These are phyloP conservation scores for Immersiella caudata DNA, from an alignment of 495 filamentous ascomycete genomes.

Conservation along the genomic window DNA sequence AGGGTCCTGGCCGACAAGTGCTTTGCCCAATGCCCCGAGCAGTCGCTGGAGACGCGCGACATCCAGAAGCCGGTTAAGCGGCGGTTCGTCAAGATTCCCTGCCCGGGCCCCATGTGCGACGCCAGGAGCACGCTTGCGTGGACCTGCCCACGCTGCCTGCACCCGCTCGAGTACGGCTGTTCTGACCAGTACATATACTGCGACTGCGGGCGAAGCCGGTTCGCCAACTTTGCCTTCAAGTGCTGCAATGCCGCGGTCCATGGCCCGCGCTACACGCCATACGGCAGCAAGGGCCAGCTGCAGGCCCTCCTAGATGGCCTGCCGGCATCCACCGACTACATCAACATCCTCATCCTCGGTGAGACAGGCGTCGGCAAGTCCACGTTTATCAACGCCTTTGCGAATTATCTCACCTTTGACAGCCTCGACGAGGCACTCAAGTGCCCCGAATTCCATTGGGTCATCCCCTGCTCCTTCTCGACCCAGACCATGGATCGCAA, in stretches of 20 bases:
- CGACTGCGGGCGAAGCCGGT: slow-evolving; percentile 39
- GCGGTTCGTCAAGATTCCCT: slow-evolving; percentile 36
- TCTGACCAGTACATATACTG: slow-evolving; percentile 42
- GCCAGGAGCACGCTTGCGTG: slow-evolving; percentile 25
- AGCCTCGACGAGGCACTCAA: slow-evolving; percentile 40
- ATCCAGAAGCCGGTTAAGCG: slow-evolving; percentile 31
- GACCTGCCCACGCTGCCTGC: slow-evolving; percentile 38
- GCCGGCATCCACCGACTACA: slow-evolving; percentile 25
- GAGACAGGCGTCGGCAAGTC: slow-evolving; percentile 51
- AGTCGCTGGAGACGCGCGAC: slow-evolving; percentile 20
- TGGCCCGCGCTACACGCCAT: slow-evolving; percentile 17
- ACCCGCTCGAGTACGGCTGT: slow-evolving; percentile 38
- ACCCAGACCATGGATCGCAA: slow-evolving; percentile 33
- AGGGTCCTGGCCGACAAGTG: slow-evolving; percentile 29
- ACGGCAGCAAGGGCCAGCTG: not conserved
- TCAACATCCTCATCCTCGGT: slow-evolving; percentile 51
- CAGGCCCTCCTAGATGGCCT: not conserved
- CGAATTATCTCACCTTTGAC: slow-evolving; percentile 46
- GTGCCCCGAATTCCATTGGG: slow-evolving; percentile 29
- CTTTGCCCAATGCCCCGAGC: slow-evolving; percentile 22
- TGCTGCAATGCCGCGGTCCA: slow-evolving; percentile 33
- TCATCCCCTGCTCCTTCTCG: slow-evolving; percentile 46
- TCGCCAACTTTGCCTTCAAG: slow-evolving; percentile 35
- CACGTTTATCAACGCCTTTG: slow-evolving; percentile 52
- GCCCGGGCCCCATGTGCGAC: slow-evolving; percentile 35